phyloP scores from a whole-genome alignment of 78 protist genomes.

The Tieghemostelium lacteum region DNA sequence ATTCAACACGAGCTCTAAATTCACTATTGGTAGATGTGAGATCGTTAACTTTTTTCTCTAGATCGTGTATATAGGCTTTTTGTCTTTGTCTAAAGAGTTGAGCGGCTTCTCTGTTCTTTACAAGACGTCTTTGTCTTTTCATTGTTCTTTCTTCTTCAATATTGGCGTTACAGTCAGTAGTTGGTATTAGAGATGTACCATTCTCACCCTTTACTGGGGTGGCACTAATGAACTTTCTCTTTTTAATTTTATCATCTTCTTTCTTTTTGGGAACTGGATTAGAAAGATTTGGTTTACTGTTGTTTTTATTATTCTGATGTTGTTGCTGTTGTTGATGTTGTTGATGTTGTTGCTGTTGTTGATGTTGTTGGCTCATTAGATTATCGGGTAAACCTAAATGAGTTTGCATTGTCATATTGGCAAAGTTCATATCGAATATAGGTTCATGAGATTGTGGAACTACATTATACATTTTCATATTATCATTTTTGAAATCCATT shows the following conservation, averaged over 20 bases:
- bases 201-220: conserved; percentile 73
- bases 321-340: background rate
- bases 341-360: background rate
- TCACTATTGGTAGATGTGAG: conserved; percentile 69
- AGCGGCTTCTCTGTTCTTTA: conserved; percentile 77
- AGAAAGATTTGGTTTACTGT: background rate
- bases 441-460: too few relatives aligned
- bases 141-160: conserved; percentile 67
- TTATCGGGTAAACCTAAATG: too few relatives aligned
- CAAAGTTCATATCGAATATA: conserved; percentile 39
- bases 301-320: background rate
- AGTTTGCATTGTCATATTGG: too few relatives aligned
- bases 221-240: conserved; percentile 66
- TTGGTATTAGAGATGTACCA: conserved; percentile 66
- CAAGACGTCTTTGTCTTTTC: conserved; percentile 80
- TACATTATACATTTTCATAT: conserved; percentile 34
- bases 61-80: conserved; percentile 77
- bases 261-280: conserved; percentile 21
- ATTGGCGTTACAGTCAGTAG: conserved; percentile 49
- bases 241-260: conserved; percentile 60
- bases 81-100: conserved; percentile 80
- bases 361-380: background rate
- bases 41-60: conserved; percentile 66
- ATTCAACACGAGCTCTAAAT: conserved; percentile 55
- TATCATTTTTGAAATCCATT: conserved; percentile 32